Conservation (phyloP, 257 asterid species). For the Leptodermis oblonga region DNA sequence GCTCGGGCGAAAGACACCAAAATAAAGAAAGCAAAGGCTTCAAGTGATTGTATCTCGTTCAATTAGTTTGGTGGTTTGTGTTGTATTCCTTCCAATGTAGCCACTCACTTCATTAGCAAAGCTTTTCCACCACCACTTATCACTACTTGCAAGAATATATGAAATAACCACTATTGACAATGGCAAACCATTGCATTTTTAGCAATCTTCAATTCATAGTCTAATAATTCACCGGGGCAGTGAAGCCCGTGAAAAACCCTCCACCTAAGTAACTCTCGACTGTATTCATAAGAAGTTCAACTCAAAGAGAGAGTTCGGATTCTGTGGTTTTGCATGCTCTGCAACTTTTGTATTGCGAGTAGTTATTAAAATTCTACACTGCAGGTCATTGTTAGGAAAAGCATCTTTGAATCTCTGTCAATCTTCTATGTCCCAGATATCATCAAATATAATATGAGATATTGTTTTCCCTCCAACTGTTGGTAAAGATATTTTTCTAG, state of each 20-base stretch:
- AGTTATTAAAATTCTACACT: conserved; percentile 9
- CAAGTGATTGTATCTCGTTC: conserved; percentile 11
- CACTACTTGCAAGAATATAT: conserved; percentile 8
- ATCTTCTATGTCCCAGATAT: conserved; percentile 31
- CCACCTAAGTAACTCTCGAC: conserved; percentile 16
- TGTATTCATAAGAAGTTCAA: not conserved
- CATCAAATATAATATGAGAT: conserved; percentile 49
- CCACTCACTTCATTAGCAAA: conserved; percentile 5
- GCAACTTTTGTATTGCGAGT: not conserved
- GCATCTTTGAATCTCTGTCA: conserved; percentile 1
- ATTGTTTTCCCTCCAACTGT: conserved; percentile 31
- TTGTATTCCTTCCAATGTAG: not conserved
- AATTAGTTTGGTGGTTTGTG: not conserved
- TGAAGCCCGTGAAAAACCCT: conserved; percentile 11
- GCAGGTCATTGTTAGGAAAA: not conserved
- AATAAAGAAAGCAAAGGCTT: conserved; percentile 20
- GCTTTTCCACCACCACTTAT: conserved; percentile 13
- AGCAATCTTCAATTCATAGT: not conserved
- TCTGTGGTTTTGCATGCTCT: not conserved
- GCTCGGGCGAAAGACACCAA: not conserved
- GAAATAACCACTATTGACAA: conserved; percentile 24
- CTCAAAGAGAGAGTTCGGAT: not conserved
- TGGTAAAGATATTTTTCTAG: conserved; percentile 28
- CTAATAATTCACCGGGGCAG: conserved; percentile 3
- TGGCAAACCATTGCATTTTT: not conserved